Base-by-base conservation (phyloP, 768 basidiomycete species). In the Tylopilus intermedius region DNA sequence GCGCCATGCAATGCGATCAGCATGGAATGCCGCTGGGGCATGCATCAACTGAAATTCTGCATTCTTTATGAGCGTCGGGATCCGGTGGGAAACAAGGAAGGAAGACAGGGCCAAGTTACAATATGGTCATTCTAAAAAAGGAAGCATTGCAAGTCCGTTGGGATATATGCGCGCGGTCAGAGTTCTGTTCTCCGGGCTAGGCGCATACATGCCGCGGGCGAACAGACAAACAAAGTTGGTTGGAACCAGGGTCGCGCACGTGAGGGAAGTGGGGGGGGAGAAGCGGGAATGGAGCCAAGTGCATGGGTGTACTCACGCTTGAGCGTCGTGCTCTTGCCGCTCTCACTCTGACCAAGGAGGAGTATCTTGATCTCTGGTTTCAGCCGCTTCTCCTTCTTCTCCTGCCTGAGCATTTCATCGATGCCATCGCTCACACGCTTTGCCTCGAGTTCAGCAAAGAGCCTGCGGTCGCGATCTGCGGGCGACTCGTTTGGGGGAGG, bases 341-440 rank as follows among this genome's bases (percentile, higher is more conserved):
- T 90, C 76, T 91, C 89, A 56, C 89, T 90, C 77, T 92, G 90
- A 47, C 90, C 90, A 39, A 92, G 81, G 55, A 92, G 76, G 50
- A 92, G 74, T 48, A 92, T 80, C 64, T 84, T 85, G 68, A 91
- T 80, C 63, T 83, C 81, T 58, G 81, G 75, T 57, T 77, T 81
- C 37, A 69, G 66, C 67, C 78, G 83, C 71, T 78, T 83, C 57
- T 86, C 82, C 50, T 75, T 77, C 53, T 77, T 71, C 62, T 91
- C 89, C 58, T 75, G 72, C 53, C 79, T 78, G 64, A 93, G 74
- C 80, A 84, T 82, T 56, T 86, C 83, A 70, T 93, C 90, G 62
- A 93, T 93, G 21, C 74, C 72, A 61, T 91, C 84, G 72, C 83
- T 86, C 62, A 84, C 74, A 58, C 79, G 81, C 68, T 82, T 84